phyloP scores from a whole-genome alignment of 768 basidiomycete genomes.

The Amanita brunnescens region DNA sequence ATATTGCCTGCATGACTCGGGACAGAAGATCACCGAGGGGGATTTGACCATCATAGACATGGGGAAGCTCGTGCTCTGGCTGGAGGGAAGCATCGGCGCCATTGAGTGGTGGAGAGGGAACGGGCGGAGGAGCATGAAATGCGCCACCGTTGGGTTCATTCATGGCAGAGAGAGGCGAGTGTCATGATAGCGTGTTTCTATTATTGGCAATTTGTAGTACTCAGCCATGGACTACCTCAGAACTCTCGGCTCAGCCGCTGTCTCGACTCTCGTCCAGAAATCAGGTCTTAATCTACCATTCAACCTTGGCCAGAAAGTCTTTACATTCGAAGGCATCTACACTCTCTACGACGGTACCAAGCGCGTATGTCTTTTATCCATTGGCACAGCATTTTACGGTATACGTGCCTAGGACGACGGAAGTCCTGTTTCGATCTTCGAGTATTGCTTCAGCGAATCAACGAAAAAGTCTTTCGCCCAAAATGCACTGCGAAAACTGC shows the following conservation, averaged over 20 bases:
- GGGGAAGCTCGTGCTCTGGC: conserved; percentile 64
- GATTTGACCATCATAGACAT: conserved; percentile 66
- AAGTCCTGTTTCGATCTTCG: conserved; percentile 80
- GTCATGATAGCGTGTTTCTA: background rate
- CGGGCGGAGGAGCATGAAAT: conserved; percentile 2
- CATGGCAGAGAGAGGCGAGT: background rate
- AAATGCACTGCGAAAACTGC: conserved; percentile 84
- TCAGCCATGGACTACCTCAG: conserved; percentile 70
- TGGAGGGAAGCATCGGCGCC: conserved; percentile 33
- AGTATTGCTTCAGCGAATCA: conserved; percentile 71
- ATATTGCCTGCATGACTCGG: conserved; percentile 69
- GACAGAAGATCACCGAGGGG: conserved; percentile 67
- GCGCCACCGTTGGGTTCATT: conserved; percentile 1
- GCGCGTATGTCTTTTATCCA: conserved; percentile 41
- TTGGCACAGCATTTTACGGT: conserved; percentile 4
- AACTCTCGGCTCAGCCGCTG: conserved; percentile 77
- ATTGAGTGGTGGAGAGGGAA: conserved; percentile 8
- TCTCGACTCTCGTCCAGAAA: conserved; percentile 85
- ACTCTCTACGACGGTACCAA: conserved; percentile 82
- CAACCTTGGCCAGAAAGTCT: conserved; percentile 65
- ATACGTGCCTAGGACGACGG: conserved; percentile 68
- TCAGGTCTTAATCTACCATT: conserved; percentile 89
- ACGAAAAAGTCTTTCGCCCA: conserved; percentile 59
- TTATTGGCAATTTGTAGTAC: background rate
- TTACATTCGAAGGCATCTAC: conserved; percentile 69